phyloP scores from a whole-genome alignment of 768 basidiomycete species.

The Crucibulum laeve region DNA sequence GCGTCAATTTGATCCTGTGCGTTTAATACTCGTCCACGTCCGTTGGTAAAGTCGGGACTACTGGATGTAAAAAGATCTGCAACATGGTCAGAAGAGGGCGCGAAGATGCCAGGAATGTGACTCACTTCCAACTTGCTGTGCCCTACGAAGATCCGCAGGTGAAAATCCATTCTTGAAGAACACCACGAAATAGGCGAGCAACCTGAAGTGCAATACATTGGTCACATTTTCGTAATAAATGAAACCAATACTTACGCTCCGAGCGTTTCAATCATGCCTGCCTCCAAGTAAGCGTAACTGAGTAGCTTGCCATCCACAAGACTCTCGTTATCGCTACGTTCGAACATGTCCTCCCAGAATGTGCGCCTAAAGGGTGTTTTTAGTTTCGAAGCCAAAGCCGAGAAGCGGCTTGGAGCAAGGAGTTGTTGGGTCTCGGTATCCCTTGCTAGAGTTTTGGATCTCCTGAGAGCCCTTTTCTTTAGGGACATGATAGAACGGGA shows the following conservation, averaged over 20 bases:
- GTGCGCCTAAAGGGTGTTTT: constrained; percentile 49
- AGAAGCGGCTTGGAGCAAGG: constrained; percentile 36
- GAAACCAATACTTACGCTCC: constrained; percentile 37
- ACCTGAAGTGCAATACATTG: constrained; percentile 29
- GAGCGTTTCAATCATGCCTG: constrained; percentile 56
- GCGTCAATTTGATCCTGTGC: constrained; percentile 53
- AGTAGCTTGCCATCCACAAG: constrained; percentile 59
- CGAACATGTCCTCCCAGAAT: constrained; percentile 58
- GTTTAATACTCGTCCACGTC: constrained; percentile 39
- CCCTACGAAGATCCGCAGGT: constrained; percentile 47
- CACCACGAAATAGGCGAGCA: constrained; percentile 64
- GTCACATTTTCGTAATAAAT: background rate
- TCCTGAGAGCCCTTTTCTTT: constrained; percentile 54
- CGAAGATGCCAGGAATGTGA: background rate
- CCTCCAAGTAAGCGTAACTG: constrained; percentile 65
- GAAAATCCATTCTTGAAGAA: constrained; percentile 61
- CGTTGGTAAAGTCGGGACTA: constrained; percentile 54
- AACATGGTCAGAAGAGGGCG: background rate
- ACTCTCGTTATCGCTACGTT: constrained; percentile 49
- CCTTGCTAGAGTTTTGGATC: constrained; percentile 47
- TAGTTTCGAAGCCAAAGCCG: constrained; percentile 30
- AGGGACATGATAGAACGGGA: constrained; percentile 46
- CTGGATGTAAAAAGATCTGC: constrained; percentile 39
- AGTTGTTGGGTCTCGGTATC: constrained; percentile 49
- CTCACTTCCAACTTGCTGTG: constrained; percentile 40